Evolutionary conservation across 2,329 filamentous ascomycete genomes (phyloP), one percentile per base, ranked within the genome.

Genomic region (Leptosphaerulina australis): DNA sequence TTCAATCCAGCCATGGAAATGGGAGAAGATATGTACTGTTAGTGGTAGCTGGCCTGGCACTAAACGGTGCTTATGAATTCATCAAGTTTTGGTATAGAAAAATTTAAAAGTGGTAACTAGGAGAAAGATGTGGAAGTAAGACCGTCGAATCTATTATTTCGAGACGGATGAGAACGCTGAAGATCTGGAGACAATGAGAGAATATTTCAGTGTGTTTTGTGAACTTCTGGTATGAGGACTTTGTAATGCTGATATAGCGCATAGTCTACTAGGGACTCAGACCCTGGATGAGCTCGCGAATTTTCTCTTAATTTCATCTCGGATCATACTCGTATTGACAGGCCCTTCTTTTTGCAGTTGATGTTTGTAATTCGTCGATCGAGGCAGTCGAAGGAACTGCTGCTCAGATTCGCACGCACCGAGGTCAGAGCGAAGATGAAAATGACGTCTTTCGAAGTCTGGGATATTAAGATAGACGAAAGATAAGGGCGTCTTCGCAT

Each of bases 361-460:
- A 21, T 22, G 36, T 26, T 26, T 34, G 25, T 49, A 38, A 66
- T 67, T 70, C 60, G 64, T 62, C 60, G 68, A 66, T 69, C 54
- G 14, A 18, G 53, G 54, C 57, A 64, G 59, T 53, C 34, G 30
- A 56, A 55, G 56, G 62, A 48, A 48, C 39, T 44, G 28, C 33
- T 29, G 31, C 8, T 33, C 21, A 25, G 43, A 34, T 31, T 43
- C 34, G 18, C 30, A 28, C n/a, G 41, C 35, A 67, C 67, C 64
- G 58, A 51, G 34, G 14, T 36, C 45, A 45, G 36, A 50, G 47
- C 43, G 29, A 56, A 59, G 48, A 60, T 55, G 46, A 38, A 30
- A 24, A 63, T 71, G 68, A 70, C 67, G 67, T 70, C 51, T 44
- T 40, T 45, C 28, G 30, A 29, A 24, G 44, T 38, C 26, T 29